Evolutionary conservation across 1,139 yeast species (phyloP).

Genomic region (Pneumocystis murina): DNA sequence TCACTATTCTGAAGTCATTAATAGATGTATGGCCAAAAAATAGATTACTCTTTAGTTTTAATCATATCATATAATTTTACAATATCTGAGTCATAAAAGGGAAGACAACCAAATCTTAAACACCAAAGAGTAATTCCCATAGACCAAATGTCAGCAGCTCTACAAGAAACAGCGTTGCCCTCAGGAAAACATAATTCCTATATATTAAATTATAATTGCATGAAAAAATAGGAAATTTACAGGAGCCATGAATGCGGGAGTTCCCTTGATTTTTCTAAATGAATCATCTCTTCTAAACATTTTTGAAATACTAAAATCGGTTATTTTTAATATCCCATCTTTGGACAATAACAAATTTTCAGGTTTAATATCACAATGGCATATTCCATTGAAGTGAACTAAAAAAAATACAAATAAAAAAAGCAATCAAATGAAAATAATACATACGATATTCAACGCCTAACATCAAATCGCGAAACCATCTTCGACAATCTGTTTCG

Average conservation of each 20-base stretch:
- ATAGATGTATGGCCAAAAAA: neutral
- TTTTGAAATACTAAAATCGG: constrained; percentile 87
- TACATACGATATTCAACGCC: constrained; percentile 57
- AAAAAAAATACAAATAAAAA: constrained; percentile 20
- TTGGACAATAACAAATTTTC: constrained; percentile 68
- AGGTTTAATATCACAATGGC: constrained; percentile 91
- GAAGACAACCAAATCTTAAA: constrained; percentile 26
- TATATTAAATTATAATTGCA: constrained; percentile 41
- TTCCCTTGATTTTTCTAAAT: constrained; percentile 53
- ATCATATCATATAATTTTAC: constrained; percentile 35
- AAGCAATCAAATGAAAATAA: neutral
- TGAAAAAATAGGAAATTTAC: constrained; percentile 27
- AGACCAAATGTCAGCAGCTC: constrained; percentile 68
- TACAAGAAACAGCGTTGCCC: constrained; percentile 38
- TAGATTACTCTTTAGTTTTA: constrained; percentile 16
- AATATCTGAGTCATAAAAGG: constrained; percentile 28
- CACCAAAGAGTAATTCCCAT: constrained; percentile 49
- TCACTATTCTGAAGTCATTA: neutral
- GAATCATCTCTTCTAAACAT: constrained; percentile 38
- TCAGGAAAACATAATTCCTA: constrained; percentile 37
- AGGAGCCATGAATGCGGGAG: constrained; percentile 74
- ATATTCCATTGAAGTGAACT: constrained; percentile 78
- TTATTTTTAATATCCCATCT: constrained; percentile 69
- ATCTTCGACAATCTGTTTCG: constrained; percentile 29
- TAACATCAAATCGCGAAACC: constrained; percentile 65